Evolutionary conservation across 2,329 filamentous ascomycete species (phyloP).

Genomic region (Paecilomyces sp.): DNA sequence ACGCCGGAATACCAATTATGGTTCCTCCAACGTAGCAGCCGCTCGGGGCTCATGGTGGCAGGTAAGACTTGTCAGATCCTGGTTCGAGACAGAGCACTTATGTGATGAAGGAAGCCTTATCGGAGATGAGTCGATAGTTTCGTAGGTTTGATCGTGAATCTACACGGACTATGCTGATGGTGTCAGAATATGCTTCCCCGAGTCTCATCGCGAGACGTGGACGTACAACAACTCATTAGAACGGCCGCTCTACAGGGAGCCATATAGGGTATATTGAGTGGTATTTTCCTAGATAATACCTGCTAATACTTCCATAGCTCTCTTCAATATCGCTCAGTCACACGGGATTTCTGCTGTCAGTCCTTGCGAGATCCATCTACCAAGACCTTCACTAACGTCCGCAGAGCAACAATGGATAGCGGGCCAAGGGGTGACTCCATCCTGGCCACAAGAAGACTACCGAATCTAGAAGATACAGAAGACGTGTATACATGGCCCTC

Average conservation of each 20-base stretch:
- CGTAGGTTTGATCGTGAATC: slow-evolving; percentile 15
- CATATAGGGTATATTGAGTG: slow-evolving; percentile 19
- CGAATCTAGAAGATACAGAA: slow-evolving; percentile 21
- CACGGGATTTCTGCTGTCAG: slow-evolving; percentile 27
- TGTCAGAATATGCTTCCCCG: slow-evolving; percentile 24
- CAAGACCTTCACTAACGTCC: slow-evolving; percentile 8
- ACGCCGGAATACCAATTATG: slow-evolving; percentile 18
- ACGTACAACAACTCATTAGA: slow-evolving; percentile 27
- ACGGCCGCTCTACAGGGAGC: slow-evolving; percentile 20
- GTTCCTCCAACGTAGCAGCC: slow-evolving; percentile 15
- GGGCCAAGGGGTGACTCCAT: slow-evolving; percentile 24
- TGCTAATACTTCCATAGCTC: slow-evolving; percentile 15
- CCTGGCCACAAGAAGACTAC: slow-evolving; percentile 22
- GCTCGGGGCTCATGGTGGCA: slow-evolving; percentile 28
- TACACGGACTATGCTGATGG: neutral
- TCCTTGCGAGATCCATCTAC: neutral
- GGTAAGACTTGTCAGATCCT: slow-evolving; percentile 16
- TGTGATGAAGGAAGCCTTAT: slow-evolving; percentile 17
- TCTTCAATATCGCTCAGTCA: slow-evolving; percentile 29
- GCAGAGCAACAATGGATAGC: slow-evolving; percentile 29
- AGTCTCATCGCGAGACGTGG: slow-evolving; percentile 22
- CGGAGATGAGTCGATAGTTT: slow-evolving; percentile 21
- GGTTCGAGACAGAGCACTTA: slow-evolving; percentile 8
- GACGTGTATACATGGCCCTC: slow-evolving; percentile 25
- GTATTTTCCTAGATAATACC: neutral